Evolutionary conservation across 768 basidiomycete genomes (phyloP).

Genomic region (Mycena leptocephala): DNA sequence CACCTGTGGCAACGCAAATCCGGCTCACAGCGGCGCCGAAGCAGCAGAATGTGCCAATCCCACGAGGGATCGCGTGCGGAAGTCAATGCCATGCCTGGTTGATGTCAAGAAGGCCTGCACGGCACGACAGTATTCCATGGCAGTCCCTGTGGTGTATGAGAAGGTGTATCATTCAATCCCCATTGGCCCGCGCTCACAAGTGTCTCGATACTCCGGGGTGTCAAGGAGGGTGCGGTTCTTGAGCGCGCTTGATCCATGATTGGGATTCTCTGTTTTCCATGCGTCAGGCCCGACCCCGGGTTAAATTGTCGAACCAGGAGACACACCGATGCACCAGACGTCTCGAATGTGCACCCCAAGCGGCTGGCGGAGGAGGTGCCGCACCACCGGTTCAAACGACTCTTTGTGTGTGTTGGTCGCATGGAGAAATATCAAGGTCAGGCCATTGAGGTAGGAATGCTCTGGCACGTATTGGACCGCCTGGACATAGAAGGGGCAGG

Average conservation of each 20-base stretch:
- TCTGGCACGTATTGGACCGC: slow-evolving; percentile 27
- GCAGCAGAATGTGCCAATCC: slow-evolving; percentile 38
- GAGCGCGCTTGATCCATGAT: slow-evolving; percentile 22
- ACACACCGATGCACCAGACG: slow-evolving; percentile 29
- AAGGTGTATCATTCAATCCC: too few relatives aligned
- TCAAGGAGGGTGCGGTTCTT: slow-evolving; percentile 15
- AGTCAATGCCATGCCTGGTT: neutral
- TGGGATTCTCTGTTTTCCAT: slow-evolving; percentile 14
- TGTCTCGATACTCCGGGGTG: neutral
- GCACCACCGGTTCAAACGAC: slow-evolving; percentile 1
- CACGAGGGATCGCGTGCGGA: slow-evolving; percentile 15
- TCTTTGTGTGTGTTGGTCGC: slow-evolving; percentile 26
- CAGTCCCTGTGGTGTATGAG: neutral
- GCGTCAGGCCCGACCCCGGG: neutral
- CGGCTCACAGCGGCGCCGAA: slow-evolving; percentile 33
- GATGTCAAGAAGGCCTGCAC: neutral
- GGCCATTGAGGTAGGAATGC: neutral
- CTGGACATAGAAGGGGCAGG: slow-evolving; percentile 24
- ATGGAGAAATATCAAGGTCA: slow-evolving; percentile 24
- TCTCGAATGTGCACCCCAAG: neutral
- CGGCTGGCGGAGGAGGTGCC: neutral
- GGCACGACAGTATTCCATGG: slow-evolving; percentile 22
- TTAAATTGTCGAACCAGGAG: neutral
- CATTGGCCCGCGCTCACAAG: too few relatives aligned
- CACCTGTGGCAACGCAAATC: neutral